Percentiles rank a stretch among this genome's conserved stretches.
phyloP scores from a whole-genome alignment of 2,329 filamentous ascomycete species.

The Gaeumannomyces sp. region DNA sequence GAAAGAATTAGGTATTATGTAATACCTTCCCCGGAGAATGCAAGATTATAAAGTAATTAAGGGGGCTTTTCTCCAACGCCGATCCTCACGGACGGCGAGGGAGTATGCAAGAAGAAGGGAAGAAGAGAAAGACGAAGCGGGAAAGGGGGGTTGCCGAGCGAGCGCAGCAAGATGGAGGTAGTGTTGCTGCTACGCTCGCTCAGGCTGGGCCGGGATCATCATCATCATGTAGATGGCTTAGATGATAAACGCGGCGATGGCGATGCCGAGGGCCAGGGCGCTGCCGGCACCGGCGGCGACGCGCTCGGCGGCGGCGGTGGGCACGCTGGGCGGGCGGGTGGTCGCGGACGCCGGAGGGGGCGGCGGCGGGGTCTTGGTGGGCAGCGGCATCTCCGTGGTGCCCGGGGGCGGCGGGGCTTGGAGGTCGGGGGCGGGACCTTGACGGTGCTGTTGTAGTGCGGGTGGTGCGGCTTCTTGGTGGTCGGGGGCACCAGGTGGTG shows the following conservation, averaged over 20 bases:
- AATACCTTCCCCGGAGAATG: not conserved
- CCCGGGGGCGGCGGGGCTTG: slow-evolving; percentile 12
- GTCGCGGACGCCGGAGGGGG: slow-evolving; percentile 21
- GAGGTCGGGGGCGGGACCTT: slow-evolving; percentile 8
- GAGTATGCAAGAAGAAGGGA: not conserved
- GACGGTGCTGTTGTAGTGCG: slow-evolving; percentile 11
- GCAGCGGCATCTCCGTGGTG: too few relatives aligned
- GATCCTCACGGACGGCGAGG: not conserved
- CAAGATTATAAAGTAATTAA: too few relatives aligned
- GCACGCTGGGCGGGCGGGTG: slow-evolving; percentile 20
- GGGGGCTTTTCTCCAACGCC: too few relatives aligned
- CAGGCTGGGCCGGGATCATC: too few relatives aligned
- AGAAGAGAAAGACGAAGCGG: too few relatives aligned
- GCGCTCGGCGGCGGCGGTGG: slow-evolving; percentile 32
- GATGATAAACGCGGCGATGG: slow-evolving; percentile 31
- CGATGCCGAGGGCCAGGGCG: slow-evolving; percentile 22
- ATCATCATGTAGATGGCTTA: slow-evolving; percentile 17
- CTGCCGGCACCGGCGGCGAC: slow-evolving; percentile 28
- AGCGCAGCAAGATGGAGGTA: too few relatives aligned
- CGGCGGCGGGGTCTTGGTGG: slow-evolving; percentile 14
- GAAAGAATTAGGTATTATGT: not conserved
- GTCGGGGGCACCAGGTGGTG: too few relatives aligned
- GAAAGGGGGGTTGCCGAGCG: too few relatives aligned
- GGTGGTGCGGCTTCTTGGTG: slow-evolving; percentile 11
- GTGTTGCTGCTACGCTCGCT: too few relatives aligned